A percentile compares a stretch with the other conserved stretches of the same genome.
Evolutionary conservation across 495 filamentous ascomycete genomes (phyloP).

Genomic region (Neurospora hispaniola): DNA sequence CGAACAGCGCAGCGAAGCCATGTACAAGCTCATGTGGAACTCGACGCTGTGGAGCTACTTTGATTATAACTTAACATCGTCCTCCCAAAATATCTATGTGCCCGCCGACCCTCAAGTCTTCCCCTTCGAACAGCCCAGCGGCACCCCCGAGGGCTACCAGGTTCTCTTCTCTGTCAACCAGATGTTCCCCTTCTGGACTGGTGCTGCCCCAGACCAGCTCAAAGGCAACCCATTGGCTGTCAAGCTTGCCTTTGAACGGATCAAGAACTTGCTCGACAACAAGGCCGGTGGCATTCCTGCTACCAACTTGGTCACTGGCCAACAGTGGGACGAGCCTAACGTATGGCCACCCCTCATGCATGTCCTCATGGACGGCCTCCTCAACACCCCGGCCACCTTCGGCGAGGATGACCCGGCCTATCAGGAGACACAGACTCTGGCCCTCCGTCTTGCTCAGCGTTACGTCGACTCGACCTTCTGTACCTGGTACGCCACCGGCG

Average conservation of each 20-base stretch:
- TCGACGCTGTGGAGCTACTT: conserved; percentile 35
- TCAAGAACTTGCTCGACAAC: conserved; percentile 24
- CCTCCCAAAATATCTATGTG: conserved; percentile 28
- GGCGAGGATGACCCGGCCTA: conserved; percentile 32
- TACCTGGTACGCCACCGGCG: conserved; percentile 41
- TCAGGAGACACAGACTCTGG: conserved; percentile 26
- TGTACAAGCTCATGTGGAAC: conserved; percentile 41
- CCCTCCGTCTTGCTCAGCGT: conserved; percentile 34
- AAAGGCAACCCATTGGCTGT: conserved; percentile 38
- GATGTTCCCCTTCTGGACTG: conserved; percentile 43
- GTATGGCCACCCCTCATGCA: conserved; percentile 42
- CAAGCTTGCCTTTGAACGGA: conserved; percentile 25
- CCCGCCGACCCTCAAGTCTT: conserved; percentile 27
- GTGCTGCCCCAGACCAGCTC: conserved; percentile 32
- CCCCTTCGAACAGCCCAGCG: conserved; percentile 12
- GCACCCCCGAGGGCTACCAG: conserved; percentile 29
- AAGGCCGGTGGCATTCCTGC: conserved; percentile 34
- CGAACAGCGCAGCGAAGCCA: conserved; percentile 29
- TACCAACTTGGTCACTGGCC: conserved; percentile 34
- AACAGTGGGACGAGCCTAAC: conserved; percentile 44
- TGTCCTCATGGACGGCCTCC: conserved; percentile 36
- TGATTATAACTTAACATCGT: conserved; percentile 40
- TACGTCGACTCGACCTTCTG: conserved; percentile 42
- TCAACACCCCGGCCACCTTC: conserved; percentile 37
- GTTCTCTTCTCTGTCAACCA: conserved; percentile 33